A percentile compares a stretch with the other conserved stretches of the same genome.
These are phyloP conservation scores for Xylariales sp. DNA, from an alignment of 2,329 filamentous ascomycete species.

Conservation along the genomic window DNA sequence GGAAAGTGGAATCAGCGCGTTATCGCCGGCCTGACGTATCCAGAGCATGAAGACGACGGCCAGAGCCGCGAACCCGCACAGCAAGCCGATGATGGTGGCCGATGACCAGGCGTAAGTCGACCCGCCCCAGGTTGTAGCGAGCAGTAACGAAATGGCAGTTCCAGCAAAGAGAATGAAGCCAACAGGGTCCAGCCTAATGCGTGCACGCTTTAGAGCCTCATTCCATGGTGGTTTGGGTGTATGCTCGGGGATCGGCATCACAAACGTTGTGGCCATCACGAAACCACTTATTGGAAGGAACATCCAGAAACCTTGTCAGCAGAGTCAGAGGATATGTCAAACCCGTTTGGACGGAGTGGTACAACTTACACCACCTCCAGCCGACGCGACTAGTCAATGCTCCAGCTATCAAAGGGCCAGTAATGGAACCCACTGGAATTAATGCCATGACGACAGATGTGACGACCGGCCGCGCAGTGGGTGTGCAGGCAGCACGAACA, in stretches of 20 bases:
- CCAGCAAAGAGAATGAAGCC: conserved; percentile 1
- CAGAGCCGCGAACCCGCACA: background rate
- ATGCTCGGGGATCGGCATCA: background rate
- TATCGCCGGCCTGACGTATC: background rate
- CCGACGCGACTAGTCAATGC: background rate
- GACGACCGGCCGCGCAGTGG: background rate
- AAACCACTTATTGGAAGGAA: background rate
- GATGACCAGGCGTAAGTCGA: background rate
- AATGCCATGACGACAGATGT: background rate
- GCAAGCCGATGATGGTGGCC: conserved; percentile 2
- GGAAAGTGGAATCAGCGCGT: background rate
- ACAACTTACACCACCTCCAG: background rate
- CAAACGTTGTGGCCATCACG: background rate
- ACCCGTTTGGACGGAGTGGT: background rate
- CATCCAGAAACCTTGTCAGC: conserved; percentile 1
- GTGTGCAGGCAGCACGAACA: background rate
- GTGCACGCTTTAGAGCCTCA: background rate
- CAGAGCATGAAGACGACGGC: background rate
- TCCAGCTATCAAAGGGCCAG: conserved; percentile 1
- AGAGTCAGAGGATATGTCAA: background rate
- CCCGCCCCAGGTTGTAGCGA: conserved; percentile 3
- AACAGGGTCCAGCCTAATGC: background rate
- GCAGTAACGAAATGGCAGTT: background rate
- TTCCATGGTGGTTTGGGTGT: background rate
- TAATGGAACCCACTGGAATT: background rate